Percentiles rank a stretch among this genome's conserved stretches.
phyloP scores from a whole-genome alignment of 1,139 yeast genomes.

The Keqinozyma sinolaborantium region DNA sequence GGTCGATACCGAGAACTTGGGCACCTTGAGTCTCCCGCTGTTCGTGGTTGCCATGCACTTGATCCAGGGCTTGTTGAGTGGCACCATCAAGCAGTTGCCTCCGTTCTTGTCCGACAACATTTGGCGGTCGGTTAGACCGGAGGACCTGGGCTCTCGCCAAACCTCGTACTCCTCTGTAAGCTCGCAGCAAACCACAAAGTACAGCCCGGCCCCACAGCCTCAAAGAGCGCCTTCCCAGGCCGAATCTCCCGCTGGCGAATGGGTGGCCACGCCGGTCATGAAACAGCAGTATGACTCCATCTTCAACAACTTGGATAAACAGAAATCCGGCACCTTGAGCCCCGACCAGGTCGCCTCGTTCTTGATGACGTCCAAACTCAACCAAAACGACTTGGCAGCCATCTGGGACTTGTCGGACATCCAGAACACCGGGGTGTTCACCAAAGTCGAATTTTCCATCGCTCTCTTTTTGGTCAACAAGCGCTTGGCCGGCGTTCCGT shows the following conservation, averaged over 20 bases:
- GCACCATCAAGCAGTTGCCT: constrained; percentile 68
- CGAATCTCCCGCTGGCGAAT: constrained; percentile 33
- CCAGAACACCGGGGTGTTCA: constrained; percentile 80
- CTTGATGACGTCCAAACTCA: constrained; percentile 80
- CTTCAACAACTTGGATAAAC: constrained; percentile 73
- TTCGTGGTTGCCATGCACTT: constrained; percentile 94
- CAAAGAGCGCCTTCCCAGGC: constrained; percentile 7
- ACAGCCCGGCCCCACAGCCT: constrained; percentile 15
- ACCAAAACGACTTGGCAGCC: constrained; percentile 80
- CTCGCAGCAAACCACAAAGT: constrained; percentile 48
- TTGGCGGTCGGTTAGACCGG: constrained; percentile 53
- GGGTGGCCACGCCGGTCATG: constrained; percentile 69
- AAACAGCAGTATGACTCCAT: constrained; percentile 75
- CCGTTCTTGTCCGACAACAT: constrained; percentile 60
- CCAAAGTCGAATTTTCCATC: constrained; percentile 80
- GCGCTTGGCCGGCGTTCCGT: constrained; percentile 67
- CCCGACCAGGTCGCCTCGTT: constrained; percentile 85
- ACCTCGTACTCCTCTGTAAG: constrained; percentile 44
- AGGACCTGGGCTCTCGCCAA: constrained; percentile 23
- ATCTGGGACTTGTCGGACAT: constrained; percentile 96
- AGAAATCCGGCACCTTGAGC: constrained; percentile 58
- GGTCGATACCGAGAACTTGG: constrained; percentile 73
- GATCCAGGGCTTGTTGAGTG: constrained; percentile 75
- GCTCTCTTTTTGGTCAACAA: constrained; percentile 93
- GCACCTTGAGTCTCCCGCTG: constrained; percentile 67